Percentiles rank a stretch among this genome's conserved stretches.
These are phyloP conservation scores for Pulveroboletus sp. DNA, from an alignment of 768 basidiomycete genomes.

Conservation along the genomic window DNA sequence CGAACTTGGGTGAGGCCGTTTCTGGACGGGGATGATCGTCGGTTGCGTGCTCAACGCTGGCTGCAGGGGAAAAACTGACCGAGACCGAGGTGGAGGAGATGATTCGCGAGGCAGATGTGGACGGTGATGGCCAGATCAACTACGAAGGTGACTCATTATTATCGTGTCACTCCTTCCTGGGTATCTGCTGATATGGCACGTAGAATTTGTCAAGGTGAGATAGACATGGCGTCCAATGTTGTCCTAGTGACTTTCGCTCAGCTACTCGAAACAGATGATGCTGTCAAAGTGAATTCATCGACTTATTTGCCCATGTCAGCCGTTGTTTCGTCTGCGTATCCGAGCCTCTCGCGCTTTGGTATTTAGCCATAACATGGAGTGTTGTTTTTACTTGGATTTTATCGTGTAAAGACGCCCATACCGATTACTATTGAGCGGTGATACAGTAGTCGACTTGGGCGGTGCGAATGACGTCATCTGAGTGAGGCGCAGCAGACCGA, in stretches of 20 bases:
- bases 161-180: background rate
- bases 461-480: conserved; percentile 15
- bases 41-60: conserved; percentile 2
- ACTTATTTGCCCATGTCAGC: conserved; percentile 15
- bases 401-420: background rate
- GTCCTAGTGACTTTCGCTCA: conserved; percentile 6
- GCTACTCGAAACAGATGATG: conserved; percentile 55
- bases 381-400: conserved; percentile 6
- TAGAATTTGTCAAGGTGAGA: conserved; percentile 74
- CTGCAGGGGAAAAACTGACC: conserved; percentile 75
- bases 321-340: conserved; percentile 1
- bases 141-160: conserved; percentile 55
- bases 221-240: background rate
- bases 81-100: conserved; percentile 91
- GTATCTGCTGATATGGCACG: background rate
- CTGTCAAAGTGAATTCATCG: conserved; percentile 49
- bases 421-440: background rate
- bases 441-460: background rate
- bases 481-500: background rate
- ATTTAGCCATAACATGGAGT: background rate
- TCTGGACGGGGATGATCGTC: background rate
- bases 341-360: conserved; percentile 1
- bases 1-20: conserved; percentile 61
- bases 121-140: conserved; percentile 92
- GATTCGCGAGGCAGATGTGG: conserved; percentile 94